These are phyloP conservation scores for Aspergillus diversus DNA, from an alignment of 495 filamentous ascomycete genomes.

Conservation along the genomic window DNA sequence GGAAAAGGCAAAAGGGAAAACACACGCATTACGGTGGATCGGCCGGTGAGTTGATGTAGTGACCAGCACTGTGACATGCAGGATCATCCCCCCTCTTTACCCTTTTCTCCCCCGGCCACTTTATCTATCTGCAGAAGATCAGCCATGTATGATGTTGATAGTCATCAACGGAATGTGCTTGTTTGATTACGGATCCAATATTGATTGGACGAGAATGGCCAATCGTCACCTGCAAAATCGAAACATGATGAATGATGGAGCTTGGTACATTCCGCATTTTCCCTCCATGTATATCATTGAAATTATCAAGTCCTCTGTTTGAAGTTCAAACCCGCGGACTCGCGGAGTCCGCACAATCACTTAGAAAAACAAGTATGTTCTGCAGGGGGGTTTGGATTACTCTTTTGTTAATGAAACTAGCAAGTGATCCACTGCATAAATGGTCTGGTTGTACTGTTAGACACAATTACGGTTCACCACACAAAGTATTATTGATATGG, in stretches of 20 bases:
- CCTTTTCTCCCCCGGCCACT: conserved; percentile 18
- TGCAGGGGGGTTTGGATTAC: neutral
- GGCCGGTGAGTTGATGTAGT: conserved; percentile 21
- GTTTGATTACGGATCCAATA: conserved; percentile 14
- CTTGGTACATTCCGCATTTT: neutral
- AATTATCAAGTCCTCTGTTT: neutral
- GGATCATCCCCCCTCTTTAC: conserved; percentile 19
- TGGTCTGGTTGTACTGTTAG: neutral
- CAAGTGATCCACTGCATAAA: neutral
- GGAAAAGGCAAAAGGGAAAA: neutral
- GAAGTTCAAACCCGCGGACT: neutral
- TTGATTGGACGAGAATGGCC: conserved; percentile 3
- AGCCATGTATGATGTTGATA: conserved; percentile 6
- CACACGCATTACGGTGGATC: conserved; percentile 12
- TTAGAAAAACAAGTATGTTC: neutral
- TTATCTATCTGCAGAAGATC: conserved; percentile 22
- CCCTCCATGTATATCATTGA: neutral
- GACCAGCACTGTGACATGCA: conserved; percentile 22
- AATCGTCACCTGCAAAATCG: neutral
- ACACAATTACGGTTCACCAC: neutral
- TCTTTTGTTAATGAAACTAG: neutral
- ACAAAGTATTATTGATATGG: neutral
- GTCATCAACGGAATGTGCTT: conserved; percentile 10
- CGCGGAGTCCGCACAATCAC: neutral
- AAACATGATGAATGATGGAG: neutral